A percentile compares a stretch with the other conserved stretches of the same genome.
Evolutionary conservation across 2,329 filamentous ascomycete genomes (phyloP).

Genomic region (Fusarium sterilihyphosum): DNA sequence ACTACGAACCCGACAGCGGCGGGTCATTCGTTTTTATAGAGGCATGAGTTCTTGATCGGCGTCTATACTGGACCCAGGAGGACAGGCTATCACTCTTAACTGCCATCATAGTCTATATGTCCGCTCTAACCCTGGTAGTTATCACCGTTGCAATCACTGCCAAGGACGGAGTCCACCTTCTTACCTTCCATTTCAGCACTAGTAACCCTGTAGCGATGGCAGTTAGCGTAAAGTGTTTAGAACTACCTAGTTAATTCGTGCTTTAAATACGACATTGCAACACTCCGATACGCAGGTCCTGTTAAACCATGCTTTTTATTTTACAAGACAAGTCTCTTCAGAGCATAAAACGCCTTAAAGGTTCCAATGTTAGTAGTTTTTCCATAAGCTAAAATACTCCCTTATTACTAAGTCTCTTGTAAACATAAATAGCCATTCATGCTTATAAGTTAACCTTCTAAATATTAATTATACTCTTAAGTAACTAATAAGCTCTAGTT

Average conservation of each 20-base stretch:
- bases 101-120: neutral
- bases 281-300: neutral
- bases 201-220: neutral
- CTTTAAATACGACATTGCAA: neutral
- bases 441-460: no score
- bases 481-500: no score
- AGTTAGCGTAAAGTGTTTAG: rapidly evolving
- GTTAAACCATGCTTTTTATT: rapidly evolving
- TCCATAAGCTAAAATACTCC: rapidly evolving
- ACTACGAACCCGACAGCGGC: rapidly evolving
- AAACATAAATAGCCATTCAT: rapidly evolving
- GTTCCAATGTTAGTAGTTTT: no score
- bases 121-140: neutral
- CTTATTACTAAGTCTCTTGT: no score
- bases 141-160: neutral
- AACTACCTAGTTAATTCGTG: neutral
- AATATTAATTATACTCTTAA: no score
- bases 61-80: rapidly evolving
- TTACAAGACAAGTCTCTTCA: rapidly evolving
- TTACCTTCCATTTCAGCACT: neutral
- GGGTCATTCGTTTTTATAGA: neutral
- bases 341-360: neutral
- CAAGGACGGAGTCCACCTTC: neutral
- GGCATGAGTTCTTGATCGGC: rapidly evolving
- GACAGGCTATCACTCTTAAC: neutral